Conservation (phyloP, 139 green algal genomes). For the Chlamydomonas incerta region DNA sequence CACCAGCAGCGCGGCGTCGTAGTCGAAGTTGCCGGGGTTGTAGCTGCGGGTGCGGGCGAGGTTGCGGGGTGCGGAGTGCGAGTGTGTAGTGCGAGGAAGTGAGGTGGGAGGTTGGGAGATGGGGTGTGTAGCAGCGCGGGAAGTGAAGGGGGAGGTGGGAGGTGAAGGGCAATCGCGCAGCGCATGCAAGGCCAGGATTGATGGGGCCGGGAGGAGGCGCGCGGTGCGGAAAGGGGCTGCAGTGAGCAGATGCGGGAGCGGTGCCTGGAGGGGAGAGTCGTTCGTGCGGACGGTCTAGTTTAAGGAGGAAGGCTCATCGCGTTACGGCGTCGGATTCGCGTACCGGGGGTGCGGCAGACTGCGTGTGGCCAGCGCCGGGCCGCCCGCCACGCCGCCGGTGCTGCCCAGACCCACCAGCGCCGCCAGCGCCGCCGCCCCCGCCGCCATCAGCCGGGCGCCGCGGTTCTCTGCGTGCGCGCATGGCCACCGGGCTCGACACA, state of each 20-base stretch:
- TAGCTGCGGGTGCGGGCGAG: not conserved
- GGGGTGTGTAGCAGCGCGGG: too few species aligned
- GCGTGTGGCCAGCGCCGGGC: not conserved
- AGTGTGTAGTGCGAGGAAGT: not conserved
- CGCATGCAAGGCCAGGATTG: too few species aligned
- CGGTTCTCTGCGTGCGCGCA: not conserved
- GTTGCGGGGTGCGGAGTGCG: too few species aligned
- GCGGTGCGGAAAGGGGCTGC: too few species aligned
- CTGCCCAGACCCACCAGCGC: constrained; percentile 35
- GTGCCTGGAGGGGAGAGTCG: too few species aligned
- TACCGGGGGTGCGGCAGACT: not conserved
- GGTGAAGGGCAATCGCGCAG: too few species aligned
- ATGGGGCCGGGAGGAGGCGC: too few species aligned
- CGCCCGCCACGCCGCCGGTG: constrained; percentile 17
- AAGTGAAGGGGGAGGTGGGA: not conserved
- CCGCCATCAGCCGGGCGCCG: not conserved
- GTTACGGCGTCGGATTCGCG: too few species aligned
- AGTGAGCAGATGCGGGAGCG: too few species aligned
- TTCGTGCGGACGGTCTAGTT: too few species aligned
- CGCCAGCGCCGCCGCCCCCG: constrained; percentile 11
- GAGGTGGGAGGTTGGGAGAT: not conserved
- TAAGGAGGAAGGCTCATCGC: too few species aligned
- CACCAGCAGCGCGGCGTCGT: constrained; percentile 27
- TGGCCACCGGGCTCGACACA: too few species aligned
- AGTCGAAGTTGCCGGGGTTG: constrained; percentile 19